phyloP scores from a whole-genome alignment of 1,284 basidiomycete genomes.

The Fomitopsis pinicola region DNA sequence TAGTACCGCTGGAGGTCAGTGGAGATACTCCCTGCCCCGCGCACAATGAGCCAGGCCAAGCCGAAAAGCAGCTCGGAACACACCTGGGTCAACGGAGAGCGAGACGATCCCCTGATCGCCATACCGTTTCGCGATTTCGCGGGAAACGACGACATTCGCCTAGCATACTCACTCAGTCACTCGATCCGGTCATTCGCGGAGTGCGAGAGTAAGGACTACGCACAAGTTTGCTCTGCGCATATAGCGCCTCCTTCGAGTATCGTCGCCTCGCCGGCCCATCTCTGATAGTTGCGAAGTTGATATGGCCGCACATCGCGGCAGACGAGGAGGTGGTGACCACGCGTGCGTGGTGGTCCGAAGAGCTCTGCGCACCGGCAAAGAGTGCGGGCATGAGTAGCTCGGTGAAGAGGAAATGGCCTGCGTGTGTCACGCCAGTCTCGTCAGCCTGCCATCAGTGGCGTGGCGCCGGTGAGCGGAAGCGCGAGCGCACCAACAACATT shows the following conservation, averaged over 20 bases:
- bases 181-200: no score
- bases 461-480: background rate
- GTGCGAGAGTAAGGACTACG: background rate
- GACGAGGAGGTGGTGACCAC: conserved; percentile 45
- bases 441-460: background rate
- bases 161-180: background rate
- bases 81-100: conserved; percentile 34
- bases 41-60: background rate
- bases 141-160: conserved; percentile 34
- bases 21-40: conserved; percentile 11
- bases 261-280: conserved; percentile 24
- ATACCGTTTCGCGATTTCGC: conserved; percentile 23
- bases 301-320: conserved; percentile 21
- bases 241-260: conserved; percentile 25
- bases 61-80: background rate
- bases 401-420: conserved; percentile 47
- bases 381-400: conserved; percentile 46
- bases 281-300: conserved; percentile 26
- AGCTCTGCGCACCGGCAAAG: conserved; percentile 29
- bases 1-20: conserved; percentile 12
- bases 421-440: background rate
- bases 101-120: conserved; percentile 30
- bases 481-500: conserved; percentile 41
- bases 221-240: conserved; percentile 42
- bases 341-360: conserved; percentile 37